Evolutionary conservation across 306 rosid species (phyloP), one percentile per base, ranked within the genome.

Genomic region (Bauhinia variegata): DNA sequence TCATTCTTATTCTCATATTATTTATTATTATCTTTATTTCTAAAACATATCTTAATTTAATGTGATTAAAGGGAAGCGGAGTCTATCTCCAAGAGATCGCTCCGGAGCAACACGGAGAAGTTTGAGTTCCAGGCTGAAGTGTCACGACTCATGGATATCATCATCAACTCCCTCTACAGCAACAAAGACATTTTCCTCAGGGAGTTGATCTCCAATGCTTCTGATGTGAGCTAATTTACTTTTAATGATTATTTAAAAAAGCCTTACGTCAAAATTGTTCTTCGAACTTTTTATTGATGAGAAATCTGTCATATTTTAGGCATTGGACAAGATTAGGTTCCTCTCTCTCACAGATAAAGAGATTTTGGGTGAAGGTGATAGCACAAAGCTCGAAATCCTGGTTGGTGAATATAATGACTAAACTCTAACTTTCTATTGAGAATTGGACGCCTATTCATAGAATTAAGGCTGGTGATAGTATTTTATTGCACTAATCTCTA

Each of bases 101-200:
- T 87, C n/a, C 97, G 99, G 10, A 87, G 66, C 70, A 83, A 41
- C 67, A 97, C 90, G 59, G 90, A 95, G 90, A 86, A 88, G 79
- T 95, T 85, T 72, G 92, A 90, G 88, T 95, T 95, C 79, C 99
- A 95, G 86, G 99, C 99, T 1, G 99, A 95, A 86, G 99, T 95
- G 59, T 90, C 99, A 11, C 83, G 99, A 78, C 96, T 95, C 43
- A 95, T 95, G 99, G 99, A 95, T 82, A 95, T 95, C 62, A 79
- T 95, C 68, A 95, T 95, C 77, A 89, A 95, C 75, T 95, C 99
- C 7, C 90, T 95, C 4, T 95, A 95, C 31, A 95, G 99, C 69
- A 95, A 95, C 92, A 95, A 95, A 63, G 99, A 95, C 71, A 95
- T 95, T 70, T 95, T 95, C 91, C 89, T 95, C 30, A 88, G 99